These are phyloP conservation scores for Phytopythium cucurbitacearum DNA, from an alignment of 352 stramenopile species.

Conservation along the genomic window DNA sequence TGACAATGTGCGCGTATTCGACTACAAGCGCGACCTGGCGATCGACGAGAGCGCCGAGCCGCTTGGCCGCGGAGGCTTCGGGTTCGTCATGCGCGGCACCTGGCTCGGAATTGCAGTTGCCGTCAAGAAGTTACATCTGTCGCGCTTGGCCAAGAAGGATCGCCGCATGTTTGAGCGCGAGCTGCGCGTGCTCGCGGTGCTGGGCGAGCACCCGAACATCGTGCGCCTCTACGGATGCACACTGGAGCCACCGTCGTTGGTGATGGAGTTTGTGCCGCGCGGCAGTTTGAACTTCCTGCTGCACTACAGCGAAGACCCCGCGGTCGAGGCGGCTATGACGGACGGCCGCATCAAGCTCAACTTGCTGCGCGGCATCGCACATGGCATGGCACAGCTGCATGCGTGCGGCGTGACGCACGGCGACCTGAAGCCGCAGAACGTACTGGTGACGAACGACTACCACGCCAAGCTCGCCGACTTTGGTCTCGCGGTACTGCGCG, in stretches of 20 bases:
- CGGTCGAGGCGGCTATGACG: constrained; percentile 32
- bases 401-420: constrained; percentile 45
- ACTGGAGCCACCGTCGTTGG: constrained; percentile 19
- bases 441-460: constrained; percentile 58
- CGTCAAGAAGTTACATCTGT: constrained; percentile 33
- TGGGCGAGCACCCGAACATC: constrained; percentile 34
- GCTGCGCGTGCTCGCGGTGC: constrained; percentile 23
- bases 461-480: constrained; percentile 85
- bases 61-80: constrained; percentile 26
- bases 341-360: constrained; percentile 35
- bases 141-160: constrained; percentile 28
- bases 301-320: constrained; percentile 25
- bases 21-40: constrained; percentile 17
- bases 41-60: constrained; percentile 11
- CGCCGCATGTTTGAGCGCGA: constrained; percentile 30
- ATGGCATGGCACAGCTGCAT: constrained; percentile 33
- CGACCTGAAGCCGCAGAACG: constrained; percentile 65
- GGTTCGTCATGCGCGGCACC: constrained; percentile 15
- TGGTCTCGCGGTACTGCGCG: constrained; percentile 31
- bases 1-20: constrained; percentile 15
- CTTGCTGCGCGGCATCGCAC: constrained; percentile 19
- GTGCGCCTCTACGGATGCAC: constrained; percentile 29
- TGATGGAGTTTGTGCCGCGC: constrained; percentile 32
- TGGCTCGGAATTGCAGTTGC: constrained; percentile 18
- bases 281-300: constrained; percentile 28